phyloP scores from a whole-genome alignment of 2,329 filamentous ascomycete species.

The Pezicula carpinea region DNA sequence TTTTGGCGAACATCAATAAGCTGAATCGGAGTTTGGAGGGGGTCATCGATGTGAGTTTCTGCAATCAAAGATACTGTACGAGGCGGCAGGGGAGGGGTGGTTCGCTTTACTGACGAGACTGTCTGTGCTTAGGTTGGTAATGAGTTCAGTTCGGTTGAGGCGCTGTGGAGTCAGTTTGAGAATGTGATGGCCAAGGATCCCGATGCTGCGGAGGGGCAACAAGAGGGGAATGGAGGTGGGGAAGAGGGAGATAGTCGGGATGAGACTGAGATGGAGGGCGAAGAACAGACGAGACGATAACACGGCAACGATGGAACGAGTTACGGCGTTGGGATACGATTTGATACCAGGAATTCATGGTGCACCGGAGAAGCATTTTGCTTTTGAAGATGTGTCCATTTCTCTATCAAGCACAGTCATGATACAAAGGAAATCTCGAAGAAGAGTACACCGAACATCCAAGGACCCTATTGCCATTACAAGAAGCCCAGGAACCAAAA shows the following conservation, averaged over 20 bases:
- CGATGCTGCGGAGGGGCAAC: conserved; percentile 28
- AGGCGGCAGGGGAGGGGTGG: neutral
- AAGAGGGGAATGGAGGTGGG: conserved; percentile 23
- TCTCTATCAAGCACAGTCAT: conserved; percentile 33
- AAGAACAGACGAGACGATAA: conserved; percentile 10
- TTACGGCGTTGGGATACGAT: conserved; percentile 16
- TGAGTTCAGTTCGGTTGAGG: conserved; percentile 95
- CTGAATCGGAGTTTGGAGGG: conserved; percentile 89
- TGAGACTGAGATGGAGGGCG: conserved; percentile 2
- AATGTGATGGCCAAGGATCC: conserved; percentile 81
- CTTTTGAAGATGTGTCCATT: conserved; percentile 48
- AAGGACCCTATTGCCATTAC: conserved; percentile 19
- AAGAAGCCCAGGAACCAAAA: conserved; percentile 15
- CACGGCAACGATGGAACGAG: conserved; percentile 10
- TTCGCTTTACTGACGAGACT: neutral
- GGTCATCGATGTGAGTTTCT: conserved; percentile 68
- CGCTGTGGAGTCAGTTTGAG: conserved; percentile 95
- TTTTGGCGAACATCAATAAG: conserved; percentile 93
- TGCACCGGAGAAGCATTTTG: neutral
- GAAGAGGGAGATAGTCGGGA: conserved; percentile 18
- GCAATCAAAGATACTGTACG: neutral
- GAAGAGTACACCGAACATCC: neutral
- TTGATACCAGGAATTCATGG: conserved; percentile 18
- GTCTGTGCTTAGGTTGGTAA: conserved; percentile 69
- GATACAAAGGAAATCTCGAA: conserved; percentile 25